These are phyloP conservation scores for Ceratobasidium sp. DNA, from an alignment of 1,284 basidiomycete genomes.

Conservation along the genomic window DNA sequence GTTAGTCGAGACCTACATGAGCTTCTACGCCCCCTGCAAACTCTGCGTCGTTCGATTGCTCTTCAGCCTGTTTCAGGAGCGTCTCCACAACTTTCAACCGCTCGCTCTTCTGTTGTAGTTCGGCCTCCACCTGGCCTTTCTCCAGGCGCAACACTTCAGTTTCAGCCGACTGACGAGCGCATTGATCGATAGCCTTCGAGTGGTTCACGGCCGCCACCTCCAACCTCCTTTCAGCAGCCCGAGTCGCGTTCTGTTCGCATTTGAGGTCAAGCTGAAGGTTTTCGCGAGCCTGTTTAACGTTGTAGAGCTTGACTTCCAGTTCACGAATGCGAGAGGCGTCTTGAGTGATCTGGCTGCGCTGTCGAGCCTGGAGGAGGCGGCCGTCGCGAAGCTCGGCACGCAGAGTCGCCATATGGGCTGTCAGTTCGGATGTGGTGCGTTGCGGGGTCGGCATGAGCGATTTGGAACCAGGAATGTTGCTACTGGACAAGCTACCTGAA, in stretches of 20 bases:
- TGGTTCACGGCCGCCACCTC: conserved; percentile 20
- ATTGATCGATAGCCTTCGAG: conserved; percentile 11
- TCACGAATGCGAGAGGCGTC: neutral
- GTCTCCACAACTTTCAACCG: neutral
- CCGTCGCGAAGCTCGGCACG: conserved; percentile 33
- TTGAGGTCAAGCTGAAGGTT: conserved; percentile 2
- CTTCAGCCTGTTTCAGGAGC: neutral
- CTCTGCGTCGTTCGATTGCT: neutral
- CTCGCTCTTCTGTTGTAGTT: neutral
- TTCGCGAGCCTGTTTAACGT: neutral
- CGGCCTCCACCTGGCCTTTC: conserved; percentile 2
- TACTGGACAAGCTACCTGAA: too few relatives aligned
- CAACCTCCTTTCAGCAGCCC: conserved; percentile 6
- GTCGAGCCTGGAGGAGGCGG: neutral
- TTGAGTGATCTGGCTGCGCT: neutral
- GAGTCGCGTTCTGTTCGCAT: neutral
- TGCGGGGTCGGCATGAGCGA: conserved; percentile 14
- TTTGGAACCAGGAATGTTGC: neutral
- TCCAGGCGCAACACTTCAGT: conserved; percentile 1
- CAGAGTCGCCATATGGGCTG: conserved; percentile 9
- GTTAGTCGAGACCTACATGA: neutral
- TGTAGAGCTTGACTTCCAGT: neutral
- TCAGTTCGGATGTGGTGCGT: neutral
- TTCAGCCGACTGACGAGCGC: neutral
- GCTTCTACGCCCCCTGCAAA: neutral